Evolutionary conservation across 2,329 filamentous ascomycete species (phyloP), one percentile per base, ranked within the genome.

Genomic region (Scytalidium sp.): DNA sequence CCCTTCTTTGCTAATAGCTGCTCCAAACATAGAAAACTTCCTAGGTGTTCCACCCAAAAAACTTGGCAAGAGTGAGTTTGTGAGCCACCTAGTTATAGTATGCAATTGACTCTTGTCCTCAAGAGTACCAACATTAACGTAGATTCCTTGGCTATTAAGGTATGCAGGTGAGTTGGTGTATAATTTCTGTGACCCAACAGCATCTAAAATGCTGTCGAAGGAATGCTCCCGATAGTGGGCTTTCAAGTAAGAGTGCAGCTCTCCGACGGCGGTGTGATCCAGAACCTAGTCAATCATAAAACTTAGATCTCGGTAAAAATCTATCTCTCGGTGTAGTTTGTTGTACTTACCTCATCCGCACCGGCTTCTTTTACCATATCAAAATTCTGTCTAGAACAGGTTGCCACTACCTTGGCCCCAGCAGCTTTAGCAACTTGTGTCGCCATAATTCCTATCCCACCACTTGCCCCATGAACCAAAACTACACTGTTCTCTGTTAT

Each of bases 381-480:
- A 4, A 58, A 66, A 43, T 80, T 80, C 41, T 56, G 64, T 2
- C 63, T 69, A 2, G 75, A 78, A 59, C 77, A 80, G 10, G 79
- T 69, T 0, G 64, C 77, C 1, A 71, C 71, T 1, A 81, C 69
- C 44, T 64, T 60, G 2, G 74, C 76, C 39, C 72, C 67, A 53
- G 75, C 66, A n/a, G 56, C 61, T 13, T 64, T 64, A 41, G 60
- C 64, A 64, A 76, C 69, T 62, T 80, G 76, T 43, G 77, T 62
- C 1, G 70, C 64, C 45, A 78, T 56, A 19, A 68, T 67, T 11
- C 76, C 76, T 5, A 80, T 72, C 11, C 75, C 76, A 1, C 76
- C 76, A 55, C 75, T 77, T 19, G 74, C 77, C 3, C 74, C 76
- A 53, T 78, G 76, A 3, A 79, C 64, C 43, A 80, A 56, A 29